Conservation (phyloP, 2,329 filamentous ascomycete genomes). For the Beauveria australis region DNA sequence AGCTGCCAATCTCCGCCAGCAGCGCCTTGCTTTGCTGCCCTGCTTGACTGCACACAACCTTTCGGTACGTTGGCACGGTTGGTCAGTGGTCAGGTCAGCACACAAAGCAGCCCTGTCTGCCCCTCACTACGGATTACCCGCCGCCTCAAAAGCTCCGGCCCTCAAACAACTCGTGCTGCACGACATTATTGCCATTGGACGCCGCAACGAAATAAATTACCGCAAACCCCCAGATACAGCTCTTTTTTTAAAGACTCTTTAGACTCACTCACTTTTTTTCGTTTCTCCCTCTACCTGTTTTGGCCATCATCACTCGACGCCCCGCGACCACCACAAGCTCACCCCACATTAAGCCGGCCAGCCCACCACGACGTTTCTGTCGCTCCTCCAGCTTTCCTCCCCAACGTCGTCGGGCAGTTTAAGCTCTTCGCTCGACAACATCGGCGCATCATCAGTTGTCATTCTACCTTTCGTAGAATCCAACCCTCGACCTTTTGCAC, state of each 20-base stretch:
- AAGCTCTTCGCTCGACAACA: background rate
- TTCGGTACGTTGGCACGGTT: too few relatives aligned
- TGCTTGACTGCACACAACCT: background rate
- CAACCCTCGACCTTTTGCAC: too few relatives aligned
- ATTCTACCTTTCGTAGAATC: background rate
- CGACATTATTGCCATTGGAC: slow-evolving; percentile 11
- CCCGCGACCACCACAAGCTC: background rate
- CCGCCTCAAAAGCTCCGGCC: background rate
- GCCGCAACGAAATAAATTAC: slow-evolving; percentile 1
- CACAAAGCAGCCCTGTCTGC: background rate
- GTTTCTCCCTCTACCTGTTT: background rate
- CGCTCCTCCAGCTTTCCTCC: background rate
- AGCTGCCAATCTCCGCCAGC: background rate
- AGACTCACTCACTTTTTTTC: too few relatives aligned
- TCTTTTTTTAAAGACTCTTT: too few relatives aligned
- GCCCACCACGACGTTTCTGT: background rate
- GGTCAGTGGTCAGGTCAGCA: background rate
- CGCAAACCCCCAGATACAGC: background rate
- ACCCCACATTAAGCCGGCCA: slow-evolving; percentile 4
- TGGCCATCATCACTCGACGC: background rate
- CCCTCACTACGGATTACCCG: slow-evolving; percentile 7
- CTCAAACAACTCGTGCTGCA: slow-evolving; percentile 6
- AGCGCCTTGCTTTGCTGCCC: slow-evolving; percentile 1
- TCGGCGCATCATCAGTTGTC: background rate
- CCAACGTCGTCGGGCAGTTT: background rate